Percentiles rank a stretch among this genome's conserved stretches.
Conservation (phyloP, 2,329 filamentous ascomycete species). For the Aspergillus alliaceus region DNA sequence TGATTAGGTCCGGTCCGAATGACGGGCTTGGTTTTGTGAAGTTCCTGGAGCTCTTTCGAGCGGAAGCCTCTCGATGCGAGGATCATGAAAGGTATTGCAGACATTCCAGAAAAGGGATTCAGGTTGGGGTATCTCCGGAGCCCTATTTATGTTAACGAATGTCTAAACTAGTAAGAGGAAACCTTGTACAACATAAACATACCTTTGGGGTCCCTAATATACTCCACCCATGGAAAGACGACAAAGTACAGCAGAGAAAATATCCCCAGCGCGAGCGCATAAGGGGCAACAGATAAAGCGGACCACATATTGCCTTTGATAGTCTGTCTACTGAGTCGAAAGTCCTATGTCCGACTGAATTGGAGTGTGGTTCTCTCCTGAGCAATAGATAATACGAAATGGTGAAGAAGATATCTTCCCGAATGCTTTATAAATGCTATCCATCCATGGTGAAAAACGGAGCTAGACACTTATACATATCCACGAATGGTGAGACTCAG, state of each 20-base stretch:
- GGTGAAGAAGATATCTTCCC: neutral
- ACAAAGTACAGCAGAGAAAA: conserved; percentile 27
- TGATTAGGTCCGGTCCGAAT: conserved; percentile 49
- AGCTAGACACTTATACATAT: neutral
- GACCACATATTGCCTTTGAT: conserved; percentile 18
- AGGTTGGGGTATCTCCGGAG: conserved; percentile 51
- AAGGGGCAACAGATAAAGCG: conserved; percentile 20
- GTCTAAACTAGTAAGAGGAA: neutral
- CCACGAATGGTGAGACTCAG: too few relatives aligned
- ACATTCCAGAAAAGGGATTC: conserved; percentile 45
- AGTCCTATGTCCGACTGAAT: neutral
- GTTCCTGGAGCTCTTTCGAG: conserved; percentile 42
- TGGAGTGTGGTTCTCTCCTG: too few relatives aligned
- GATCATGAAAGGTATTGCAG: conserved; percentile 49
- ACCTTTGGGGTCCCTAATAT: conserved; percentile 31
- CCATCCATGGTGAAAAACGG: neutral
- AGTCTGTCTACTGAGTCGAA: neutral
- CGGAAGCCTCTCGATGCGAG: conserved; percentile 46
- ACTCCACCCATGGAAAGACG: conserved; percentile 24
- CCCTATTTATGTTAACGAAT: conserved; percentile 25
- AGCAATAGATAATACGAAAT: neutral
- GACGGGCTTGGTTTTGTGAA: conserved; percentile 49
- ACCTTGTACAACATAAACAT: conserved; percentile 1
- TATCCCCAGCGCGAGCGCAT: conserved; percentile 22
- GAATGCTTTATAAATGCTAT: too few relatives aligned